phyloP scores from a whole-genome alignment of 1,284 basidiomycete genomes.

The Sporisorium reilianum region DNA sequence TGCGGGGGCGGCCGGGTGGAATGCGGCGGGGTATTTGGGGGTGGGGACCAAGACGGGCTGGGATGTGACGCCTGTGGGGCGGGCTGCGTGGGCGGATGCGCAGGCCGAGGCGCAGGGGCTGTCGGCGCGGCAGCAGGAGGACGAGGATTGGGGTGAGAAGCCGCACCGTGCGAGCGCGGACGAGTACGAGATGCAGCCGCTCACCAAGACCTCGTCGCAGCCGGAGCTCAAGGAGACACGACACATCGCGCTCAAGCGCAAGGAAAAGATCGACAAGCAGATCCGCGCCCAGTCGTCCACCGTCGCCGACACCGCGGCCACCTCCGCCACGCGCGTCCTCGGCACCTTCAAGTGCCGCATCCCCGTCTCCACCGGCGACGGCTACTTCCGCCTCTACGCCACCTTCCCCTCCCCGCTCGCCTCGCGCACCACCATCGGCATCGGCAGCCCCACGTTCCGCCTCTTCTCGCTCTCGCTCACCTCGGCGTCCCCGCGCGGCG shows the following conservation, averaged over 20 bases:
- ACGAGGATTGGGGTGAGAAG: conserved; percentile 45
- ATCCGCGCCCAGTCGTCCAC: conserved; percentile 32
- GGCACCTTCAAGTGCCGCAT: conserved; percentile 53
- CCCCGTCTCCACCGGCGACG: conserved; percentile 54
- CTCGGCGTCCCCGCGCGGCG: conserved; percentile 56
- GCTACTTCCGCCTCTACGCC: conserved; percentile 57
- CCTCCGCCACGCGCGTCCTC: conserved; percentile 28
- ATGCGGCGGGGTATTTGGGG: conserved; percentile 47
- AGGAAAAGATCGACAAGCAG: conserved; percentile 51
- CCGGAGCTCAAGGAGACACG: conserved; percentile 22
- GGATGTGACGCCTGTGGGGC: conserved; percentile 46
- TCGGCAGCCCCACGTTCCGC: conserved; percentile 54
- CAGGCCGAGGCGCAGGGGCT: conserved; percentile 20
- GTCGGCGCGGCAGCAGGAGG: conserved; percentile 39
- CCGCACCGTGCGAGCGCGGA: conserved; percentile 18
- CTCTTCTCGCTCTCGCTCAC: conserved; percentile 57
- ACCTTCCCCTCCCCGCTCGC: conserved; percentile 35
- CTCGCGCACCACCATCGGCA: conserved; percentile 13
- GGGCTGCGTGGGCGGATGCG: conserved; percentile 44
- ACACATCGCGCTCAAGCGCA: conserved; percentile 32
- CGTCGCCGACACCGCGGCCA: conserved; percentile 20
- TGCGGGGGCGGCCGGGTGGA: conserved; percentile 58
- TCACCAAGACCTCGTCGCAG: conserved; percentile 15
- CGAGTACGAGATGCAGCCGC: conserved; percentile 47
- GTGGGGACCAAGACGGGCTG: conserved; percentile 47